Evolutionary conservation across 1,284 basidiomycete genomes (phyloP).

Genomic region (Jaminaea rosea): DNA sequence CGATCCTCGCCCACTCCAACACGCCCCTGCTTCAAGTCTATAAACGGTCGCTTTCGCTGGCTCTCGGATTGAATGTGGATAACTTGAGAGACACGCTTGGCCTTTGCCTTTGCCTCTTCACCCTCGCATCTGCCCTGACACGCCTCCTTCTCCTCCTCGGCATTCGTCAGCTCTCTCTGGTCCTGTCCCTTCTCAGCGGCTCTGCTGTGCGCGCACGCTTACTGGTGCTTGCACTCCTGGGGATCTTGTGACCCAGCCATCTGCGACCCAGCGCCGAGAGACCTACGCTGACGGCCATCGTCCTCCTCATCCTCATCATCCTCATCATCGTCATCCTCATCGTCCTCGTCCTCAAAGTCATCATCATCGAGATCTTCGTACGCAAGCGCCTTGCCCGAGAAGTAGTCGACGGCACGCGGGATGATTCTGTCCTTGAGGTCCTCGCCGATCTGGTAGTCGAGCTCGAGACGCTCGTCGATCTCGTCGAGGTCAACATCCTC

Average conservation of each 20-base stretch:
- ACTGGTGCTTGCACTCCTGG: slow-evolving; percentile 2
- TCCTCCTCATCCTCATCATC: slow-evolving; percentile 1
- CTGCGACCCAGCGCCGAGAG: background rate
- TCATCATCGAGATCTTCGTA: slow-evolving; percentile 1
- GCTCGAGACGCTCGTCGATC: slow-evolving; percentile 77
- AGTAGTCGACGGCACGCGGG: slow-evolving; percentile 1
- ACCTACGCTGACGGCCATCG: background rate
- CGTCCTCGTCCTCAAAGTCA: slow-evolving; percentile 2
- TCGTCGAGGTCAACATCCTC: slow-evolving; percentile 7
- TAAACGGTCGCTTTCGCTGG: too few species aligned
- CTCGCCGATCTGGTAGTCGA: slow-evolving; percentile 73
- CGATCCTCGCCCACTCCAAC: too few species aligned
- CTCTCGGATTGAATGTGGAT: too few species aligned
- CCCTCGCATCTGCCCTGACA: too few species aligned
- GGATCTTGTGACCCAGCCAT: background rate
- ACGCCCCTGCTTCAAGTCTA: too few species aligned
- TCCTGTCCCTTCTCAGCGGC: too few species aligned
- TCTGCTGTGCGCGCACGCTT: background rate
- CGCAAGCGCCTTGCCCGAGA: background rate
- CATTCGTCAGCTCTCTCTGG: too few species aligned
- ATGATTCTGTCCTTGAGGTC: slow-evolving; percentile 32
- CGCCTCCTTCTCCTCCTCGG: too few species aligned
- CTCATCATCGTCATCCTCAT: background rate
- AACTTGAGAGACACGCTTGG: too few species aligned
- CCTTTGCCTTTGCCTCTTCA: too few species aligned